These are phyloP conservation scores for Trypanosoma mega DNA, from an alignment of 208 protist genomes.

Conservation along the genomic window DNA sequence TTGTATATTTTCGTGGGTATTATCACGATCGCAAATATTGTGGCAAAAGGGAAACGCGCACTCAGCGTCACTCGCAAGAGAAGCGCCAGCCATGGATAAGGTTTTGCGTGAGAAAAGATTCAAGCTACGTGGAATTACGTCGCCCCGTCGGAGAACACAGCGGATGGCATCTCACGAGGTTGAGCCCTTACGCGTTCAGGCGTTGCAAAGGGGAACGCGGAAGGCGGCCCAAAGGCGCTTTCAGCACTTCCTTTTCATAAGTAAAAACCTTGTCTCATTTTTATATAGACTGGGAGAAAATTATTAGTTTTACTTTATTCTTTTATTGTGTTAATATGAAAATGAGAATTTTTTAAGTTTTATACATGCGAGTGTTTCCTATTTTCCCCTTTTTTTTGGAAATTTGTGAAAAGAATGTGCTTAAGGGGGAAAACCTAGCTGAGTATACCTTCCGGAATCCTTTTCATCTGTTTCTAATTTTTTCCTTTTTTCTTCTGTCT, in stretches of 20 bases:
- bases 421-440: no score
- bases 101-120: background rate
- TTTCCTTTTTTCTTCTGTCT: no score
- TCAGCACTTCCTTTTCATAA: background rate
- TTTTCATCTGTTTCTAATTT: no score
- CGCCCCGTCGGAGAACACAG: slow-evolving; percentile 16
- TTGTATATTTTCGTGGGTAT: background rate
- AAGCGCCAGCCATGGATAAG: background rate
- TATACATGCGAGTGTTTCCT: no score
- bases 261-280: no score
- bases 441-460: no score
- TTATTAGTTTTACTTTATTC: no score
- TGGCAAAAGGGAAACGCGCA: background rate
- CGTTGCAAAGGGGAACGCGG: background rate
- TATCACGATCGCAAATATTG: background rate
- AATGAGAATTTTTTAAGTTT: no score
- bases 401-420: no score
- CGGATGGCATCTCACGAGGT: slow-evolving; percentile 2
- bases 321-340: no score
- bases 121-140: background rate
- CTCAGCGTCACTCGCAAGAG: background rate
- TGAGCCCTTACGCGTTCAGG: background rate
- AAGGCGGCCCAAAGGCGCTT: background rate
- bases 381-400: no score
- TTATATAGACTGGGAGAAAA: no score